phyloP scores from a whole-genome alignment of 2,329 filamentous ascomycete genomes.

The Fusarium begoniae region DNA sequence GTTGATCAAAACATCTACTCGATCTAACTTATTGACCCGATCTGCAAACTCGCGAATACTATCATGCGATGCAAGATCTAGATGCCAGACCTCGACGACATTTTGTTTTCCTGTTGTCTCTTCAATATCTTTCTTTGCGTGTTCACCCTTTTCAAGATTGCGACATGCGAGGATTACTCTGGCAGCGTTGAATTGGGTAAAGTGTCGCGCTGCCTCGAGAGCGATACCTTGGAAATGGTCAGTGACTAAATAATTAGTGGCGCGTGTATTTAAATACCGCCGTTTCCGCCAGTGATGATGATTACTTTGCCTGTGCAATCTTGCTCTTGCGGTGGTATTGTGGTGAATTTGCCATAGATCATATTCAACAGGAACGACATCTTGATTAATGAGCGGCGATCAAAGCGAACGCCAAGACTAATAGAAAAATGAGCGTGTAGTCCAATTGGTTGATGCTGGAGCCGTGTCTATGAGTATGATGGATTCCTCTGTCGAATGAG shows the following conservation, averaged over 20 bases:
- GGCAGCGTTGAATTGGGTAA: slow-evolving; percentile 50
- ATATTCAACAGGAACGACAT: slow-evolving; percentile 14
- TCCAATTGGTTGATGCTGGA: background rate
- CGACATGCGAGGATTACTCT: slow-evolving; percentile 56
- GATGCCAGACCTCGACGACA: slow-evolving; percentile 54
- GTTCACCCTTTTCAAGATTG: slow-evolving; percentile 51
- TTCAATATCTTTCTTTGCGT: slow-evolving; percentile 51
- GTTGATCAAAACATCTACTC: slow-evolving; percentile 54
- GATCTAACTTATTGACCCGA: slow-evolving; percentile 43
- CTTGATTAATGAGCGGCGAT: background rate
- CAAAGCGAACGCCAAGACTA: background rate
- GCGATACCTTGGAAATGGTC: slow-evolving; percentile 48
- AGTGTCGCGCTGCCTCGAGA: slow-evolving; percentile 53
- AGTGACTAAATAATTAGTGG: no score
- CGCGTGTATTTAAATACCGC: slow-evolving; percentile 19
- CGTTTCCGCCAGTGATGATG: slow-evolving; percentile 57
- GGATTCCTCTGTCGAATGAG: background rate
- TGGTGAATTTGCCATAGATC: slow-evolving; percentile 28
- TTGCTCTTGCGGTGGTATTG: slow-evolving; percentile 44
- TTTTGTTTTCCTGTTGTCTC: slow-evolving; percentile 35
- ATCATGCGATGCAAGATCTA: slow-evolving; percentile 54
- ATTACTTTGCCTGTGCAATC: slow-evolving; percentile 49
- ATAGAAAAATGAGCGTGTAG: background rate
- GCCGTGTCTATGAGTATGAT: background rate
- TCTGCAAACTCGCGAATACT: slow-evolving; percentile 49